phyloP scores from a whole-genome alignment of 305 asterid genomes.

The Solanum hybrid region DNA sequence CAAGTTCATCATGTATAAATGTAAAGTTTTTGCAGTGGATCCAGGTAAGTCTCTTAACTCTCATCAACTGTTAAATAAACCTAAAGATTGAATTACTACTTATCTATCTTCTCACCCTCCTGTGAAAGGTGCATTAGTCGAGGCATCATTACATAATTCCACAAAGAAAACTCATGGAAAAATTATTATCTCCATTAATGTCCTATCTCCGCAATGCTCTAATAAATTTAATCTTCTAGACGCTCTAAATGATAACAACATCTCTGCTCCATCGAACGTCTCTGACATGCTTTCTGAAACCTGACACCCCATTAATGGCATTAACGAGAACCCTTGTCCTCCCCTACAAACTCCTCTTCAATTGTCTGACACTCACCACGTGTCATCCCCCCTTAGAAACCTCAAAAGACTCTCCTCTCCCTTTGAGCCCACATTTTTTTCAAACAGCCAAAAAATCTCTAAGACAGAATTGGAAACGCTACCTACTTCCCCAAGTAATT shows the following conservation, averaged over 20 bases:
- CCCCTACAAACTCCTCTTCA: background rate
- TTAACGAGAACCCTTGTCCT: background rate
- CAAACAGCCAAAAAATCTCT: background rate
- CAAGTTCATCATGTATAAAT: background rate
- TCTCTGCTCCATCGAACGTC: background rate
- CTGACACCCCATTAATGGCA: background rate
- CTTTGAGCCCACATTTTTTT: background rate
- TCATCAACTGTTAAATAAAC: background rate
- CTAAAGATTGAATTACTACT: no score
- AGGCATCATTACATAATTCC: background rate
- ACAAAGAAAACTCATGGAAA: background rate
- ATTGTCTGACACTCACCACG: background rate
- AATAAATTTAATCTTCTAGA: no score
- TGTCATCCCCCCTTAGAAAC: background rate
- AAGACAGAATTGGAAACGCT: background rate
- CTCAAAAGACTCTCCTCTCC: background rate
- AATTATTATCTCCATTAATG: background rate
- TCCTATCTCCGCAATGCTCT: background rate
- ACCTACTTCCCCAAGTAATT: background rate
- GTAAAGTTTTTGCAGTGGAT: no score
- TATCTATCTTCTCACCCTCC: background rate
- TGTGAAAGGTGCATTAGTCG: background rate
- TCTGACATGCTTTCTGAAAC: background rate
- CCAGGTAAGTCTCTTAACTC: background rate
- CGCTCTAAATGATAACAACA: background rate